Evolutionary conservation across 2,329 filamentous ascomycete genomes (phyloP).

Genomic region (Aspergillus sergii): DNA sequence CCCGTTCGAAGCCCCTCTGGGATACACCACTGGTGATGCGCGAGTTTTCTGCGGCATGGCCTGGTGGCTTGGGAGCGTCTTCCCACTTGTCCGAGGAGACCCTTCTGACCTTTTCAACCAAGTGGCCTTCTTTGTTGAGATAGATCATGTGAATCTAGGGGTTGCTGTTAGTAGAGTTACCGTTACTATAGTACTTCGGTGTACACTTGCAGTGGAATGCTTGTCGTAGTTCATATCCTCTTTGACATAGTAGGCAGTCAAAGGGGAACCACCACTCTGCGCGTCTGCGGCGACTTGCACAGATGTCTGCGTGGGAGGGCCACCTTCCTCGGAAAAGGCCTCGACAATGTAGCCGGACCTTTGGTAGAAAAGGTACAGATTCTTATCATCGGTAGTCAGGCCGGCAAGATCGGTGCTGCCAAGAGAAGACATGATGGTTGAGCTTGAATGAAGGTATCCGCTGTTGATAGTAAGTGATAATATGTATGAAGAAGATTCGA

Average conservation of each 20-base stretch:
- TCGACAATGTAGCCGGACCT: not conserved
- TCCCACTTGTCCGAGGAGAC: not conserved
- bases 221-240: constrained; percentile 1
- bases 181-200: no score
- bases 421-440: not conserved
- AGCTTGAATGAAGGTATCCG: not conserved
- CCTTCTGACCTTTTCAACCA: constrained; percentile 1
- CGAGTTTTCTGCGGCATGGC: not conserved
- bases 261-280: not conserved
- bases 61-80: not conserved
- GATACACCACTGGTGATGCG: not conserved
- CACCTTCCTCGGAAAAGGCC: not conserved
- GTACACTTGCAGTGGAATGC: not conserved
- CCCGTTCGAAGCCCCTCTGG: not conserved
- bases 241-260: constrained; percentile 2
- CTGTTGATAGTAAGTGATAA: no score
- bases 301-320: not conserved
- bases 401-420: constrained; percentile 2
- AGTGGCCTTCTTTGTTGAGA: not conserved
- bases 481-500: not conserved
- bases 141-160: not conserved
- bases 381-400: not conserved
- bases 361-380: not conserved
- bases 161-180: not conserved
- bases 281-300: not conserved